Evolutionary conservation across 441 rosid genomes (phyloP).

Genomic region (Euphorbia celastroides): DNA sequence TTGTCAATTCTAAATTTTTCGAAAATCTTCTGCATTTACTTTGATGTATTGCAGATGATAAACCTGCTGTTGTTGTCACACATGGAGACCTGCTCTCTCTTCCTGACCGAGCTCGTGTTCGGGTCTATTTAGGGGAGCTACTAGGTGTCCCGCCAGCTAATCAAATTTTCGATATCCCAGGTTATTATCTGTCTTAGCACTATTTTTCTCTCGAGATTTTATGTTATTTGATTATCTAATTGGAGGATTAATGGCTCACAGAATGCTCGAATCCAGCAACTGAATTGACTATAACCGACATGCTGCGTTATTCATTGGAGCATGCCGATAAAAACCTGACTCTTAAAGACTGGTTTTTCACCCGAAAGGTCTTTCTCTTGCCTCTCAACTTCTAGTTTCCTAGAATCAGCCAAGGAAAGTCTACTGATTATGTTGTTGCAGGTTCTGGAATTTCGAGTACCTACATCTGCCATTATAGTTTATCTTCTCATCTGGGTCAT

Average conservation of each 20-base stretch:
- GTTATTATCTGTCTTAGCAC: slow-evolving; percentile 29
- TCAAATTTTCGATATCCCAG: slow-evolving; percentile 82
- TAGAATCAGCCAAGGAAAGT: background rate
- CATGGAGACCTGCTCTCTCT: slow-evolving; percentile 75
- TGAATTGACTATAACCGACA: slow-evolving; percentile 40
- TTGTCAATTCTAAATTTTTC: too few species aligned
- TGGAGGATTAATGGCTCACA: slow-evolving; percentile 23
- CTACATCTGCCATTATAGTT: slow-evolving; percentile 9
- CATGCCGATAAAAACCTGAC: slow-evolving; percentile 71
- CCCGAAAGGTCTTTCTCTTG: slow-evolving; percentile 33
- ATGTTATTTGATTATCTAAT: background rate
- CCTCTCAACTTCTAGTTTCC: slow-evolving; percentile 1
- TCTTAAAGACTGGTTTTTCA: slow-evolving; percentile 21
- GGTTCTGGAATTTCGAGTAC: slow-evolving; percentile 17
- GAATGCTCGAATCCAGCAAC: slow-evolving; percentile 48
- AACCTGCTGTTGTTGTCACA: slow-evolving; percentile 73
- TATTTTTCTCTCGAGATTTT: background rate
- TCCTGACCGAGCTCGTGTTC: slow-evolving; percentile 47
- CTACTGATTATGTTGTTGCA: too few species aligned
- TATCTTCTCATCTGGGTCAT: slow-evolving; percentile 21
- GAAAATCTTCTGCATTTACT: too few species aligned
- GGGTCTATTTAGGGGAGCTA: slow-evolving; percentile 57
- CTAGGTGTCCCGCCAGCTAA: slow-evolving; percentile 62
- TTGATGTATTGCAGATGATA: slow-evolving; percentile 47
- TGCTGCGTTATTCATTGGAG: slow-evolving; percentile 74